A percentile compares a stretch with the other conserved stretches of the same genome.
These are phyloP conservation scores for Brettanomyces nanus DNA, from an alignment of 805 yeast species.

Conservation along the genomic window DNA sequence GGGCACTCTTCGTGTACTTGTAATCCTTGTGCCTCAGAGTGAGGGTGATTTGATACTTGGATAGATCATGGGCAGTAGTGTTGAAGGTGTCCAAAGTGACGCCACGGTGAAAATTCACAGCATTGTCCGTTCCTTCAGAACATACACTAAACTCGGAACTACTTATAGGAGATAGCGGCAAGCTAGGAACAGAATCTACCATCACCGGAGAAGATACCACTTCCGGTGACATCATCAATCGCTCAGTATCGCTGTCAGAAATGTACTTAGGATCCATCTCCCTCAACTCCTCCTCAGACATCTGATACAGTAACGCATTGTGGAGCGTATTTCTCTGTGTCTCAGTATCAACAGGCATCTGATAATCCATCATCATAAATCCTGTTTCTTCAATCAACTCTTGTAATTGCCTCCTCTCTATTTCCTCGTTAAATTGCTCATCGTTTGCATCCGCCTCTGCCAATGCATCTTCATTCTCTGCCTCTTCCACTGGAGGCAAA, in stretches of 20 bases:
- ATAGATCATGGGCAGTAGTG: conserved; percentile 23
- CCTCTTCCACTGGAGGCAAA: neutral
- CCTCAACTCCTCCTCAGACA: conserved; percentile 13
- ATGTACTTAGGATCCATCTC: conserved; percentile 5
- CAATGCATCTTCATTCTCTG: neutral
- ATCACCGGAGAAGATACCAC: neutral
- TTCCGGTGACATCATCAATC: conserved; percentile 14
- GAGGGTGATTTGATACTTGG: conserved; percentile 28
- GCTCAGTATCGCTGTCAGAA: conserved; percentile 7
- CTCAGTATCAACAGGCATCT: conserved; percentile 18
- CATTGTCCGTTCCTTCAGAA: neutral
- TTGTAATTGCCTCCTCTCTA: conserved; percentile 6
- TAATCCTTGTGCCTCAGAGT: conserved; percentile 31
- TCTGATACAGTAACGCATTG: conserved; percentile 23
- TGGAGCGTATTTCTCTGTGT: conserved; percentile 22
- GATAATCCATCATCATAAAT: conserved; percentile 11
- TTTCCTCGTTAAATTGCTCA: conserved; percentile 2
- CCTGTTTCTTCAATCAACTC: conserved; percentile 11
- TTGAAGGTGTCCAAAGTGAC: conserved; percentile 36
- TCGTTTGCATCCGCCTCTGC: conserved; percentile 4
- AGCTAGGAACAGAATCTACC: neutral
- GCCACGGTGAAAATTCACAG: conserved; percentile 19
- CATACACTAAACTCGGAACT: neutral
- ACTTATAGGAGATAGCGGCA: conserved; percentile 1
- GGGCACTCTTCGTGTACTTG: conserved; percentile 23